Evolutionary conservation across 768 basidiomycete genomes (phyloP), one percentile per base, ranked within the genome.

Genomic region (Pulveroboletus sp.): DNA sequence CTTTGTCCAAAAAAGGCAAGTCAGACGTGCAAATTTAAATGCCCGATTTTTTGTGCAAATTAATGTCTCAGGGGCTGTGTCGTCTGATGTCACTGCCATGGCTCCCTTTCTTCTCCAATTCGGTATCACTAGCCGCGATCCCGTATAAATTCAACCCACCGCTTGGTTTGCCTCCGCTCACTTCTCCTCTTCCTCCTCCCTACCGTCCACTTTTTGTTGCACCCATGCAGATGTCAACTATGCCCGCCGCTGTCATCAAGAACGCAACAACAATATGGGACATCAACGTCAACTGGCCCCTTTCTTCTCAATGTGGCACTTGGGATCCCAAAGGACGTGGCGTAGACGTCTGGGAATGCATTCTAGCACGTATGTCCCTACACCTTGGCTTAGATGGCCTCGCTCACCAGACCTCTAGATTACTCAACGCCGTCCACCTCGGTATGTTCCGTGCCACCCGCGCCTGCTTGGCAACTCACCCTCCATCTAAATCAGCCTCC

Each of bases 301-400:
- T 81, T 37, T 75, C 78, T 63, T 79, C 79, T 51, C 86, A 88
- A 60, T 87, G 86, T 64, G 81, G 81, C 46, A 74, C 83, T 13
- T 88, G 85, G 85, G 82, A 87, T 66, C 68, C 78, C 20, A 77
- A 75, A 65, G 74, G 79, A 44, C 77, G 79, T 34, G 80, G 82
- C 23, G 86, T 88, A 35, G 83, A 86, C 47, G 77, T 88, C 46
- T 88, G 85, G 85, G 85, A 88, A 59, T 88, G 86, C 62, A 71
- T 87, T 45, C 68, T 73, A 65, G 77, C 79, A 57, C 86, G 86
- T 87, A 67, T 68, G 43, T 32, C 53, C 43, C 27, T 23, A 33
- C 47, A 27, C 46, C 36, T n/a, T 35, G 20, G 19, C 33, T 35
- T 16, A n/a, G n/a, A n/a, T n/a, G n/a, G n/a, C n/a, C 42, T 38